Evolutionary conservation across 2,329 filamentous ascomycete genomes (phyloP), one percentile per base, ranked within the genome.

Genomic region (Fusarium vanettenii): DNA sequence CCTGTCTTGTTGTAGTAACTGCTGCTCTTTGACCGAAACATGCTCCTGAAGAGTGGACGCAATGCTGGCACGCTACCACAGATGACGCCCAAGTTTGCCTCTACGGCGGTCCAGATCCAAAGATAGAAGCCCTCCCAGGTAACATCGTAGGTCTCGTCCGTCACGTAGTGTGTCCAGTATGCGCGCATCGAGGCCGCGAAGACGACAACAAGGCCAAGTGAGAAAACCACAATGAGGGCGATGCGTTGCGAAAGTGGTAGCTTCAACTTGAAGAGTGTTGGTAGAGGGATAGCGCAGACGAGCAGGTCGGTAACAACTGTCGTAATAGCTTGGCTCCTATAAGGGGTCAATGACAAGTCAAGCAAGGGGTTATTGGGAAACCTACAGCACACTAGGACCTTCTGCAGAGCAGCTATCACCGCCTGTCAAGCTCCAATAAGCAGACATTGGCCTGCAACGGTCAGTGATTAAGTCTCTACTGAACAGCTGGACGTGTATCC

Each of bases 41-140:
- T 77, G 59, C 48, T 65, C 41, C 71, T 74, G 41, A 80, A 79
- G 3, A 81, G 70, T 0, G 77, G 78, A 2, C 79, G 74, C 43
- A 85, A 77, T 22, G 81, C 81, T 1, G 84, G 84, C 1, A 83
- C 79, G 48, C 82, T 85, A 18, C 83, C 84, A 57, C 83, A 85
- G 31, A 85, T 83, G 29, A 85, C 80, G n/a, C 82, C 84, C 22
- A 85, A 70, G 57, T 85, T 84, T 2, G 82, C 83, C 67, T 85
- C 84, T 25, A 85, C 80, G 3, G 84, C 82, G 1, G 83, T 84
- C 84, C 84, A 85, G 33, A 84, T 82, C 84, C 84, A 85, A 20
- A 85, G 76, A 16, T 83, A 73, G 55, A 83, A 83, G 1, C 83
- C 82, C 9, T 84, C 73, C 84, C 84, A 85, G 3, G 83, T 85